Conservation (phyloP, 176 grass and related monocot species). For the Eleusine indica region DNA sequence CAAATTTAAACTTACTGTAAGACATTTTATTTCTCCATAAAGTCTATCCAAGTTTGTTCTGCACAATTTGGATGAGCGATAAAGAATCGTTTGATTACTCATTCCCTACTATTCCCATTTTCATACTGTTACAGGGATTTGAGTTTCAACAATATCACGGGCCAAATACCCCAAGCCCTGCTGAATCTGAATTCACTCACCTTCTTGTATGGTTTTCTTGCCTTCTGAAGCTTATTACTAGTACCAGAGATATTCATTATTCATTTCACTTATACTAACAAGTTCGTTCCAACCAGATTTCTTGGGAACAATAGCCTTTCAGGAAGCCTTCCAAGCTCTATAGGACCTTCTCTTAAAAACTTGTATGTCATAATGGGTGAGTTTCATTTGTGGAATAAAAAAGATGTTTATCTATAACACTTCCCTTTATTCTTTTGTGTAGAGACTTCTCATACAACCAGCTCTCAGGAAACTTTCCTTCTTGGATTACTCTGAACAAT, state of each 20-base stretch:
- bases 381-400: no score
- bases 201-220: constrained; percentile 53
- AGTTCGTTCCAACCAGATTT: constrained; percentile 53
- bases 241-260: no score
- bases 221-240: not conserved
- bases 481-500: constrained; percentile 58
- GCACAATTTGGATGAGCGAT: no score
- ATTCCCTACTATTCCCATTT: not conserved
- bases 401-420: no score
- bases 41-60: not conserved
- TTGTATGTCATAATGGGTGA: constrained; percentile 47
- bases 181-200: constrained; percentile 47
- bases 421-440: constrained; percentile 1
- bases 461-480: constrained; percentile 71
- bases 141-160: constrained; percentile 89
- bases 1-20: constrained; percentile 51
- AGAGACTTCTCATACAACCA: constrained; percentile 98
- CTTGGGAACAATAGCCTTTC: constrained; percentile 85
- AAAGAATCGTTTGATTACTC: no score
- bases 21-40: constrained; percentile 25
- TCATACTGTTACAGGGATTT: constrained; percentile 58
- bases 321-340: constrained; percentile 68
- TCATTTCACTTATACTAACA: no score
- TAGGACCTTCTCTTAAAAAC: constrained; percentile 44
- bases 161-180: constrained; percentile 61